phyloP scores from a whole-genome alignment of 2,329 filamentous ascomycete genomes.

The Penicillium occitanis region DNA sequence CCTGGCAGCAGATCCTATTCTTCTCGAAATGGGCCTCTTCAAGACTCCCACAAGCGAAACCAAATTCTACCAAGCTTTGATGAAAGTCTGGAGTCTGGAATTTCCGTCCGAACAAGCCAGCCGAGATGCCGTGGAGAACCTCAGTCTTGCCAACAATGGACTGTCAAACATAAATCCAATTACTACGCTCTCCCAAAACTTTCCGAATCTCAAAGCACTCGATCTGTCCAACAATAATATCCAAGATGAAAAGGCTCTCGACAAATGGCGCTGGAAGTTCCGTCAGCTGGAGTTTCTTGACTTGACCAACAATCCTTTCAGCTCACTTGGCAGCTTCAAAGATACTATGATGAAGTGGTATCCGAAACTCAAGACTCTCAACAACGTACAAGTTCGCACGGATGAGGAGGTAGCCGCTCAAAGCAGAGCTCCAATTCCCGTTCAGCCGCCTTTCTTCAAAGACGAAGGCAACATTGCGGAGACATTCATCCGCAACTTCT shows the following conservation, averaged over 20 bases:
- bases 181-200: constrained; percentile 71
- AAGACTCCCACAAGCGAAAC: constrained; percentile 67
- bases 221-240: constrained; percentile 86
- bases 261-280: constrained; percentile 77
- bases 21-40: constrained; percentile 75
- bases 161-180: constrained; percentile 72
- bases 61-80: constrained; percentile 90
- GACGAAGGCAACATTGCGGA: constrained; percentile 74
- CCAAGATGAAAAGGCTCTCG: constrained; percentile 64
- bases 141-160: constrained; percentile 78
- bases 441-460: constrained; percentile 65
- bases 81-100: constrained; percentile 76
- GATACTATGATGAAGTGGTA: constrained; percentile 77
- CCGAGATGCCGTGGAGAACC: constrained; percentile 74
- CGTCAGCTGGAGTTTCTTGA: constrained; percentile 76
- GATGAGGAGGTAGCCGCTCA: constrained; percentile 65
- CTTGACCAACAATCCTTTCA: constrained; percentile 73
- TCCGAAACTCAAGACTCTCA: constrained; percentile 74
- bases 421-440: constrained; percentile 61
- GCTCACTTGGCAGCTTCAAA: constrained; percentile 60
- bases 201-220: constrained; percentile 83
- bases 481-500: constrained; percentile 72
- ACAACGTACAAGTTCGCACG: constrained; percentile 71
- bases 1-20: constrained; percentile 68
- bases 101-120: constrained; percentile 73